Conservation (phyloP, 1,139 yeast genomes). For the Pneumocystis jirovecii region DNA sequence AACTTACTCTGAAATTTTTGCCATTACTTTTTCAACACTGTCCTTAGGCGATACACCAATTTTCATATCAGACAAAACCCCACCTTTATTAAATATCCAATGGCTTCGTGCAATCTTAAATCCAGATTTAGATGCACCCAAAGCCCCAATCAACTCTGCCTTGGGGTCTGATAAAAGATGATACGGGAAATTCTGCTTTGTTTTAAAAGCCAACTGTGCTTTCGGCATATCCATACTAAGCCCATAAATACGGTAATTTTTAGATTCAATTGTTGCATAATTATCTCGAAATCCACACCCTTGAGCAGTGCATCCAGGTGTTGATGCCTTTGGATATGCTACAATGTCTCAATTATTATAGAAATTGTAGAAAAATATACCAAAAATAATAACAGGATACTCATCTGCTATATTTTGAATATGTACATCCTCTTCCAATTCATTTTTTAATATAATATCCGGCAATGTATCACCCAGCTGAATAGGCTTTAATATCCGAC, state of each 20-base stretch:
- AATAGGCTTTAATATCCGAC: constrained; percentile 17
- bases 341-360: constrained; percentile 18
- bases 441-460: constrained; percentile 42
- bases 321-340: constrained; percentile 83
- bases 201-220: constrained; percentile 61
- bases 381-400: constrained; percentile 27
- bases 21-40: constrained; percentile 39
- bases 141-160: constrained; percentile 46
- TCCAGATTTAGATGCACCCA: constrained; percentile 69
- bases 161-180: constrained; percentile 64
- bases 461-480: constrained; percentile 61
- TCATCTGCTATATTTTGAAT: constrained; percentile 34
- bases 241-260: constrained; percentile 27
- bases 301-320: constrained; percentile 66
- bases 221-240: constrained; percentile 55
- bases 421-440: constrained; percentile 44
- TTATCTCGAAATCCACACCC: constrained; percentile 75
- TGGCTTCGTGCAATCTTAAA: constrained; percentile 71
- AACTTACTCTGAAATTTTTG: neutral
- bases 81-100: constrained; percentile 64
- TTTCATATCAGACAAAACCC: constrained; percentile 48
- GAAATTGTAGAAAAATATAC: neutral
- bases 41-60: constrained; percentile 66
- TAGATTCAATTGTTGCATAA: constrained; percentile 37
- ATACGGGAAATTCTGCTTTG: constrained; percentile 58